Evolutionary conservation across 2,329 filamentous ascomycete genomes (phyloP), one percentile per base, ranked within the genome.

Genomic region (Arthrinium phaeospermum): DNA sequence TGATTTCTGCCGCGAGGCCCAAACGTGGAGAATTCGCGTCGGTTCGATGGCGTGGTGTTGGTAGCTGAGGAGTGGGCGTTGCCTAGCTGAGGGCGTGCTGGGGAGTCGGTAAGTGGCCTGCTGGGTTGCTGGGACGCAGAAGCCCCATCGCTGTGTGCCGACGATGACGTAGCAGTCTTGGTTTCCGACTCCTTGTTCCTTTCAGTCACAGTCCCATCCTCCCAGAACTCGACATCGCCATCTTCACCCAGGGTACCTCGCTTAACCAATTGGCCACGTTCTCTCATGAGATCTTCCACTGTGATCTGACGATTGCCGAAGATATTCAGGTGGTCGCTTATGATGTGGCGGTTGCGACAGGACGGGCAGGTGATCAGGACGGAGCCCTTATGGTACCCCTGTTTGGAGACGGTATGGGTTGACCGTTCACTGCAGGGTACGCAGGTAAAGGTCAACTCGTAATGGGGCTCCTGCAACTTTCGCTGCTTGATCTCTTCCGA

Each of bases 151-250:
- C 10, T 22, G n/a, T n/a, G 57, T 30, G 22, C 19, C 22, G 30
- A n/a, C 2, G 57, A 41, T n/a, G 57, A 13, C 22, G 37, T 34
- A 5, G 10, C 57, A 2, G 10, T 14, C 12, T 64, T 30, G 24
- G 19, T 68, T 30, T 5, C 67, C 67, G 41, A 19, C 67, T 47
- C 67, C 67, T 47, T 46, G 13, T 68, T 45, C 24, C 67, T 68
- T 45, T 45, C 46, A 5, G 80, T 85, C n/a, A 82, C 81, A 3
- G 84, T 83, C 22, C 91, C 90, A 75, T 97, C 94, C 44, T 93
- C 92, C 92, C 95, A 98, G 77, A 98, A 96, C 81, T 98, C 96
- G 68, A 98, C 85, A 80, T 98, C 93, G n/a, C 94, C 94, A 76
- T 95, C 91, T 75, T 91, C 89, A 70, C 92, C 90, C 45, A 95